Conservation (phyloP, 225 moss, liverwort and hornwort genomes). For the Physcomitrellopsis africana region DNA sequence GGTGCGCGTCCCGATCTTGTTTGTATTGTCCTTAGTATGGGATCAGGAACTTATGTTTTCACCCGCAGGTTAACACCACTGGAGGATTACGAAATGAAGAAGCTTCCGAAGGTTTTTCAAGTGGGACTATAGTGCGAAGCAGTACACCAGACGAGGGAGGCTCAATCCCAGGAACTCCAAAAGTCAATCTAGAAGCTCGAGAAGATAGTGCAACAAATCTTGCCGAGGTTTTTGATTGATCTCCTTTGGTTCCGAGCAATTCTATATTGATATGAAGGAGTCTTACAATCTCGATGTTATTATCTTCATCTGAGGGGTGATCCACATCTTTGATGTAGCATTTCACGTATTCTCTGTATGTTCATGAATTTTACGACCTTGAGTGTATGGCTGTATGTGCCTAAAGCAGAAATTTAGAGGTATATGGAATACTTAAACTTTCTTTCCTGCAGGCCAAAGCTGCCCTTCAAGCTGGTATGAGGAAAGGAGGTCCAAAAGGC, state of each 20-base stretch:
- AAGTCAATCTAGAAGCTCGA: constrained; percentile 57
- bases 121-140: constrained; percentile 79
- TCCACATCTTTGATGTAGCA: constrained; percentile 1
- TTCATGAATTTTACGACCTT: neutral
- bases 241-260: too few species aligned
- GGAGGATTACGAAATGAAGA: constrained; percentile 66
- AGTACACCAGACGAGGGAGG: constrained; percentile 67
- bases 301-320: neutral
- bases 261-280: constrained; percentile 14
- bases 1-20: neutral
- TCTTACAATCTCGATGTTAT: neutral
- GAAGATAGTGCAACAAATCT: constrained; percentile 98
- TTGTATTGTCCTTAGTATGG: neutral
- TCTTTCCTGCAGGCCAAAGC: constrained; percentile 77
- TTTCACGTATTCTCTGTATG: neutral
- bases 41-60: neutral
- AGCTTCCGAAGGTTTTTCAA: constrained; percentile 65
- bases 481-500: constrained; percentile 70
- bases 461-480: constrained; percentile 86
- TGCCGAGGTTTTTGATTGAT: constrained; percentile 70
- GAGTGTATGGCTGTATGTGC: neutral
- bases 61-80: constrained; percentile 39
- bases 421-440: constrained; percentile 9
- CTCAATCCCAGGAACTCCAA: constrained; percentile 72
- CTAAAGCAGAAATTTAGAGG: neutral